Percentiles rank a stretch among this genome's conserved stretches.
Evolutionary conservation across 192 early-diverging fungal species (phyloP).

Genomic region (Coemansia sp.): DNA sequence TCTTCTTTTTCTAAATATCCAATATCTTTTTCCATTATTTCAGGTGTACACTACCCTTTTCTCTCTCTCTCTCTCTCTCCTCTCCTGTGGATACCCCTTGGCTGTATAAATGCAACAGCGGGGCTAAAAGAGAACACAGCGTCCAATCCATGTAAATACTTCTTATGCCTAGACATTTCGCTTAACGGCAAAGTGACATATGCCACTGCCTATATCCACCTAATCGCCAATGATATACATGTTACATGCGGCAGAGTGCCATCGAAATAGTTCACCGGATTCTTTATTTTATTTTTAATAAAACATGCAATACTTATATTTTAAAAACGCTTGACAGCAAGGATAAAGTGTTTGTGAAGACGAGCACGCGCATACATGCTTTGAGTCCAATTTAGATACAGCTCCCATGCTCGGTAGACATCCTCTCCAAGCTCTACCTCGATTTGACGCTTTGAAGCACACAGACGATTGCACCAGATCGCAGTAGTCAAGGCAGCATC

Average conservation of each 20-base stretch:
- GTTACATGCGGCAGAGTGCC: neutral
- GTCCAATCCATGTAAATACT: neutral
- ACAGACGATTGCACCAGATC: constrained; percentile 42
- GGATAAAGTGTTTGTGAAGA: constrained; percentile 51
- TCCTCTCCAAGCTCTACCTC: constrained; percentile 51
- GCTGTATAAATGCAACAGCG: neutral
- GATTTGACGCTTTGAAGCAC: constrained; percentile 51
- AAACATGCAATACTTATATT: neutral
- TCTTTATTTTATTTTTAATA: neutral
- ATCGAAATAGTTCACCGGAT: neutral
- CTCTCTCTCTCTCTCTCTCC: neutral
- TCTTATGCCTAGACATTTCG: neutral
- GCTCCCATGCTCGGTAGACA: constrained; percentile 52
- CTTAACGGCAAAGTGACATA: neutral
- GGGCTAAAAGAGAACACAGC: neutral
- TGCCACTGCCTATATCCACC: neutral
- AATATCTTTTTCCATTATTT: neutral
- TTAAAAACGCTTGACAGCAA: constrained; percentile 48
- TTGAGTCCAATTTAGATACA: constrained; percentile 59
- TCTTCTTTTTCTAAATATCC: constrained; percentile 1
- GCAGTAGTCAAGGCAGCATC: constrained; percentile 52
- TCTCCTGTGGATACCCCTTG: neutral
- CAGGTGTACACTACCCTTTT: neutral
- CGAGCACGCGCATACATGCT: constrained; percentile 50
- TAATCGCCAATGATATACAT: neutral